Conservation (phyloP, 306 rosid genomes). For the Begonia fuchsioides region DNA sequence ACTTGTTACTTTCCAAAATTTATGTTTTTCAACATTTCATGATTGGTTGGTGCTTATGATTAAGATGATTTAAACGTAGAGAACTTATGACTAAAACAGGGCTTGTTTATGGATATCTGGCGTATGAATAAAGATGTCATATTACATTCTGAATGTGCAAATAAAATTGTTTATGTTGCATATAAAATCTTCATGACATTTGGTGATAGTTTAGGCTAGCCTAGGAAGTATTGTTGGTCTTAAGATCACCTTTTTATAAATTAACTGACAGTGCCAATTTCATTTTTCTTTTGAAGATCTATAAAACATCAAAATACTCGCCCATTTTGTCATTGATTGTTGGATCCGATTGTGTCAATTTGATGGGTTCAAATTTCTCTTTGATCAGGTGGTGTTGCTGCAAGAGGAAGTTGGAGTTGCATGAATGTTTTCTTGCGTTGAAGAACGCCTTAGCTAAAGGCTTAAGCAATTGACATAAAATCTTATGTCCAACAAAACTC, state of each 20-base stretch:
- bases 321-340: conserved; percentile 13
- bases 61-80: no score
- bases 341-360: conserved; percentile 49
- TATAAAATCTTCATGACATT: no score
- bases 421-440: conserved; percentile 73
- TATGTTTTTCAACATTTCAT: no score
- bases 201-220: not conserved
- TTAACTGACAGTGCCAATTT: not conserved
- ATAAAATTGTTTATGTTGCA: no score
- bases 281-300: not conserved
- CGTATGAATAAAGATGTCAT: no score
- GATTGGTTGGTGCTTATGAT: no score
- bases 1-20: no score
- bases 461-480: conserved; percentile 16
- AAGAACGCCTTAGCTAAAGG: conserved; percentile 44
- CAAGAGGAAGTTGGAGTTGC: conserved; percentile 61
- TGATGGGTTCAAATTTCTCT: conserved; percentile 61
- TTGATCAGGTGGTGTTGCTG: conserved; percentile 67
- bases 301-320: conserved; percentile 3
- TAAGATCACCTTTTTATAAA: not conserved
- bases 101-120: no score
- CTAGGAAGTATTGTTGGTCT: not conserved
- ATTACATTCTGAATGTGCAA: no score
- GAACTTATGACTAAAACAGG: no score
- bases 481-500: conserved; percentile 22